phyloP scores from a whole-genome alignment of 2,329 filamentous ascomycete genomes.

The Fonsecaea multimorphosa region DNA sequence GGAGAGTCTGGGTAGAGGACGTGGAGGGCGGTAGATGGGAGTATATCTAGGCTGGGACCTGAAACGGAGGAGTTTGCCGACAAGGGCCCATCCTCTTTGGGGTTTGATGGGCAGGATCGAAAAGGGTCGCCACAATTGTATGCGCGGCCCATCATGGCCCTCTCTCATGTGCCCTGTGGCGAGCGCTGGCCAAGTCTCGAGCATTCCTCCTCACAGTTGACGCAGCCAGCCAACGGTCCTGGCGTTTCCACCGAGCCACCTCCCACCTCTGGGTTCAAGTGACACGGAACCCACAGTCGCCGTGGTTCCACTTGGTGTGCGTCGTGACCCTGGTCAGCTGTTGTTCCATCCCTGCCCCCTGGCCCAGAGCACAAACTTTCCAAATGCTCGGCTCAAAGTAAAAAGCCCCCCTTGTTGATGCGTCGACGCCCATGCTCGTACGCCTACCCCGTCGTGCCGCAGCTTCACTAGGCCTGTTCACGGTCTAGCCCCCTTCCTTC shows the following conservation, averaged over 20 bases:
- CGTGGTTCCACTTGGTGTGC: conserved; percentile 29
- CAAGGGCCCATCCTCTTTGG: conserved; percentile 4
- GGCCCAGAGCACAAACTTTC: conserved; percentile 14
- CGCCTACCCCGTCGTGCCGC: background rate
- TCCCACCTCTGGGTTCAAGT: no score
- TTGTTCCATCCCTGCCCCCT: conserved; percentile 28
- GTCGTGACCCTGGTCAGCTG: conserved; percentile 30
- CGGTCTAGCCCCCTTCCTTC: background rate
- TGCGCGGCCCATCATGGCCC: conserved; percentile 24
- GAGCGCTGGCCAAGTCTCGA: conserved; percentile 22
- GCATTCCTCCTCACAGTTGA: conserved; percentile 31
- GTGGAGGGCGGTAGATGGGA: conserved; percentile 27
- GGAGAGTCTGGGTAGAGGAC: conserved; percentile 12
- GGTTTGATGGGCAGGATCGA: conserved; percentile 17
- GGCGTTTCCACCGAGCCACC: background rate
- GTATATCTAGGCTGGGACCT: conserved; percentile 32
- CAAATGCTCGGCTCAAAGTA: conserved; percentile 11
- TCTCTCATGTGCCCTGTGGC: conserved; percentile 11
- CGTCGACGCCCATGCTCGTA: conserved; percentile 1
- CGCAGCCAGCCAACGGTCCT: conserved; percentile 11
- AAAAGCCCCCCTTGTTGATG: conserved; percentile 6
- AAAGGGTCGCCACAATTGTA: conserved; percentile 30
- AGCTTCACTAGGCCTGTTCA: background rate
- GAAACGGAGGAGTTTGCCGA: conserved; percentile 33
- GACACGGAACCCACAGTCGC: conserved; percentile 34